Evolutionary conservation across 805 yeast species (phyloP).

Genomic region (Millerozyma acaciae): DNA sequence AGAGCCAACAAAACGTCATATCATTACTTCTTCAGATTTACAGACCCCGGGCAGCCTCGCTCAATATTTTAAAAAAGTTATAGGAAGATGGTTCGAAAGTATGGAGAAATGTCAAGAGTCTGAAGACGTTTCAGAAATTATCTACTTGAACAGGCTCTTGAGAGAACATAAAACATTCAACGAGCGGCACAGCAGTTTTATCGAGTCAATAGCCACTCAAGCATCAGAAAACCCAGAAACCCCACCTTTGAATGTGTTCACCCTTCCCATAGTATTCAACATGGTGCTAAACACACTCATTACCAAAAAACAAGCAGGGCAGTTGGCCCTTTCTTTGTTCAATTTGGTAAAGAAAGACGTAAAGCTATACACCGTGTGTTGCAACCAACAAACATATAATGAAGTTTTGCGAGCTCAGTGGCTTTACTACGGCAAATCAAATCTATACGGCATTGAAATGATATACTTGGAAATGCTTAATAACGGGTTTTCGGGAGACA

Average conservation of each 20-base stretch:
- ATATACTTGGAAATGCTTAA: slow-evolving; percentile 35
- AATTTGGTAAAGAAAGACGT: slow-evolving; percentile 32
- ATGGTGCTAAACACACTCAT: slow-evolving; percentile 20
- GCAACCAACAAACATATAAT: slow-evolving; percentile 41
- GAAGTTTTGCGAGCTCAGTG: slow-evolving; percentile 33
- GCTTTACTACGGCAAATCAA: slow-evolving; percentile 36
- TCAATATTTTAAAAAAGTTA: slow-evolving; percentile 13
- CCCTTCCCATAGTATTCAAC: slow-evolving; percentile 36
- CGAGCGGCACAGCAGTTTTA: slow-evolving; percentile 16
- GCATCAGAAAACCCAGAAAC: slow-evolving; percentile 16
- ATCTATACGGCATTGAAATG: slow-evolving; percentile 32
- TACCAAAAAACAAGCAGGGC: slow-evolving; percentile 30
- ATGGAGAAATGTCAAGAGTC: slow-evolving; percentile 3
- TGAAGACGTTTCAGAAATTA: slow-evolving; percentile 4
- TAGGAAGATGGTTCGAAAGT: slow-evolving; percentile 10
- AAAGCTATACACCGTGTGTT: slow-evolving; percentile 27
- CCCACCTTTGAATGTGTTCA: slow-evolving; percentile 29
- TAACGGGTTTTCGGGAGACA: slow-evolving; percentile 38
- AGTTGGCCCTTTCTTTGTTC: slow-evolving; percentile 32
- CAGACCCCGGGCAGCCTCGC: slow-evolving; percentile 12
- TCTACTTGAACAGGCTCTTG: slow-evolving; percentile 7
- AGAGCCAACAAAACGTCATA: slow-evolving; percentile 19
- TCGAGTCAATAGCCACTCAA: slow-evolving; percentile 11
- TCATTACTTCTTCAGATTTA: slow-evolving; percentile 10
- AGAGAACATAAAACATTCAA: slow-evolving; percentile 8